phyloP scores from a whole-genome alignment of 1,284 basidiomycete species.

The Athelia psychrophila region DNA sequence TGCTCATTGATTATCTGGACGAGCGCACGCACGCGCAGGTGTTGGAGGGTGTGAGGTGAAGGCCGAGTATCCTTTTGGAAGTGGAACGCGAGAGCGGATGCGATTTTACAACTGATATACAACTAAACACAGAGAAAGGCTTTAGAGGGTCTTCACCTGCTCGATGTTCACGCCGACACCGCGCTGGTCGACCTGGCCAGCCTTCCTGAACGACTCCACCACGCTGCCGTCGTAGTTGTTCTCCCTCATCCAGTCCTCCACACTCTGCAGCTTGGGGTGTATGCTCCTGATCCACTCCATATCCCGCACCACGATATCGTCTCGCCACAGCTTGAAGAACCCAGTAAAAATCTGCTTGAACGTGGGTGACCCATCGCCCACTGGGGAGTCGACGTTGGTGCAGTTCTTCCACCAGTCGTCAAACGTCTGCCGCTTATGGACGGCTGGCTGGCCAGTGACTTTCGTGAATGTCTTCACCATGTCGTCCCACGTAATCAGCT shows the following conservation, averaged over 20 bases:
- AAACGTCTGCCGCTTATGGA: conserved; percentile 31
- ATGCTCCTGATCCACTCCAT: conserved; percentile 37
- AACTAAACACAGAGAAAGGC: no score
- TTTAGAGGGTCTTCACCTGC: no score
- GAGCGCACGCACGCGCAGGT: conserved; percentile 23
- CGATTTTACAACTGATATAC: not conserved
- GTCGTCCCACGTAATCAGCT: conserved; percentile 41
- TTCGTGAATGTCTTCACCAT: conserved; percentile 39
- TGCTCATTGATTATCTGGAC: conserved; percentile 49
- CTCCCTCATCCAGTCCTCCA: conserved; percentile 24
- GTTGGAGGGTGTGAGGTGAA: not conserved
- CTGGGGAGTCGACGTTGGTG: conserved; percentile 26
- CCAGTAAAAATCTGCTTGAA: conserved; percentile 37
- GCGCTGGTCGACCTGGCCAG: no score
- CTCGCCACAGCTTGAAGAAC: conserved; percentile 39
- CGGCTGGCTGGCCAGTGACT: conserved; percentile 40
- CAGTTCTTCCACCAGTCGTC: conserved; percentile 41
- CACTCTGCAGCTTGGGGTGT: conserved; percentile 26
- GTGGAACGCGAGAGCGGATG: not conserved
- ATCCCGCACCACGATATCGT: conserved; percentile 39
- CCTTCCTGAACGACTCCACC: no score
- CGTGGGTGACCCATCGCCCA: conserved; percentile 32
- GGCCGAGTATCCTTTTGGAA: not conserved
- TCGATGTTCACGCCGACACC: no score
- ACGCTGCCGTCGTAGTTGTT: conserved; percentile 15